Conservation (phyloP, 306 rosid genomes). For the Lagenaria siceraria region DNA sequence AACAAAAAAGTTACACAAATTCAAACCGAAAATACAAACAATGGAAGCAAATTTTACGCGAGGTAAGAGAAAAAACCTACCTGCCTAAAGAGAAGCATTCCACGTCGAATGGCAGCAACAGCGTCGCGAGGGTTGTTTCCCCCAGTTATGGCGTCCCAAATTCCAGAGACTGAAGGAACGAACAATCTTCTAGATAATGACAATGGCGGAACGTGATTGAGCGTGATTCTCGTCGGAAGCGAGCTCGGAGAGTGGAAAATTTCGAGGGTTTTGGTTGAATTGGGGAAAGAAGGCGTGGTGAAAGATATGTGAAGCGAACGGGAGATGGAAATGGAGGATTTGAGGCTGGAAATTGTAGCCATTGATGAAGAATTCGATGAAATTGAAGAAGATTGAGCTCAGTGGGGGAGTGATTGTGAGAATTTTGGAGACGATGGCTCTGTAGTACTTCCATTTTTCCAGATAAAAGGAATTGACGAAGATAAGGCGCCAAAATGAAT, state of each 20-base stretch:
- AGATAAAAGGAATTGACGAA: neutral
- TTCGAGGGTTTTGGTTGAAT: slow-evolving; percentile 16
- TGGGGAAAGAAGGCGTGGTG: neutral
- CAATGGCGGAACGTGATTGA: slow-evolving; percentile 7
- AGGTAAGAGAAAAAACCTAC: slow-evolving; percentile 6
- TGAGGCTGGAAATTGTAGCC: slow-evolving; percentile 25
- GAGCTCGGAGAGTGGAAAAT: slow-evolving; percentile 14
- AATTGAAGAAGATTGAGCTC: neutral
- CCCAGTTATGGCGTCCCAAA: slow-evolving; percentile 77
- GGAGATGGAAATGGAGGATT: slow-evolving; percentile 19
- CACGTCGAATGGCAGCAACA: slow-evolving; percentile 50
- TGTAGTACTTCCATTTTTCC: neutral
- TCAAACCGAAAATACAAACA: neutral
- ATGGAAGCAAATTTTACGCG: neutral
- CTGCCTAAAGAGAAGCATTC: slow-evolving; percentile 77
- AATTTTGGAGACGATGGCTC: neutral
- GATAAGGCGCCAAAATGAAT: slow-evolving; percentile 36
- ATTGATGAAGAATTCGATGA: slow-evolving; percentile 15
- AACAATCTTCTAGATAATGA: slow-evolving; percentile 44
- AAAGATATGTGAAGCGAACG: slow-evolving; percentile 14
- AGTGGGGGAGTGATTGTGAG: neutral
- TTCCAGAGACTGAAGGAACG: slow-evolving; percentile 63
- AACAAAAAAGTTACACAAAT: slow-evolving; percentile 3
- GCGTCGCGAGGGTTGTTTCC: slow-evolving; percentile 57
- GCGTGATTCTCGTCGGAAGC: slow-evolving; percentile 8